Base-by-base conservation (phyloP, 768 basidiomycete genomes). In the Boletus insuetus region DNA sequence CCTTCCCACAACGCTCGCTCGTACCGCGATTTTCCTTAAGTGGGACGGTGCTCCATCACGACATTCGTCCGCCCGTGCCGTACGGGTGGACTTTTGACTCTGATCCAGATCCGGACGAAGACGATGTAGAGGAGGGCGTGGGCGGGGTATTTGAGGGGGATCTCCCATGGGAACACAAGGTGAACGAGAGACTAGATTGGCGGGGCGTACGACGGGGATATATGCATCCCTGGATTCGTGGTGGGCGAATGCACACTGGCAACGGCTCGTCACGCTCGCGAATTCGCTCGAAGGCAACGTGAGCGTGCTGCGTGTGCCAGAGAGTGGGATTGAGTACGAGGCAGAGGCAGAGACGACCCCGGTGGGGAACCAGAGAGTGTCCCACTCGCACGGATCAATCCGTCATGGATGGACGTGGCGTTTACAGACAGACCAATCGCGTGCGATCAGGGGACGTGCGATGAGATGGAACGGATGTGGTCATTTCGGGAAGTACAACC, bases 141-240 rank as follows among this genome's bases (percentile, higher is more conserved):
- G 26, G 19, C 1, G 72, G 73, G 4, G 65, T 65, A 3, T 65
- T 49, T 17, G 74, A 84, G 59, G 66, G 62, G 2, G 83, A 89
- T 67, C 79, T 85, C 10, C 76, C 75, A 0, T 93, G 86, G 82
- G 80, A 83, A 14, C 75, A 79, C 32, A 91, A 86, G 72, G 26
- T 71, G 2, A 80, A 87, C 64, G 82, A 85, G 55, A 73, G 81
- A 4, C 58, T 90, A 17, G 74, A 82, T 40, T 91, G 90, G 90
- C 77, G 90, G 40, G 90, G 4, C 81, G 81, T 41, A 87, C 82
- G 43, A 90, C 89, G 0, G 90, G 89, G 12, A 86, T 83, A n/a
- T 72, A 60, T 49, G 76, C 53, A 37, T 62, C 70, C 14, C 51
- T 64, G 2, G 51, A 59, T 2, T 71, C 76, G 9, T 71, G 72